Evolutionary conservation across 345 rosid genomes (phyloP).

Genomic region (Brassica cretica): DNA sequence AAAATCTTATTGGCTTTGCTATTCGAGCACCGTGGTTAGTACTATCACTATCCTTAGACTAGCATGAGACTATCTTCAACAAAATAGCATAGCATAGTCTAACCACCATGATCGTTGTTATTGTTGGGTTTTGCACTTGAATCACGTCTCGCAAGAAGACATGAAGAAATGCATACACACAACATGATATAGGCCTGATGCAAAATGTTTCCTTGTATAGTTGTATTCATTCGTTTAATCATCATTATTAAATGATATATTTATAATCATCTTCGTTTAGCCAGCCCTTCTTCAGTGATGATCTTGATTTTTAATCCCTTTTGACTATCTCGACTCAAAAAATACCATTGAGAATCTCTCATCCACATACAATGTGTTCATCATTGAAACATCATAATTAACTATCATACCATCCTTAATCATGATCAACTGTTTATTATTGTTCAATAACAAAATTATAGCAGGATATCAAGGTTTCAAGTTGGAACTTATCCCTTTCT

Average conservation of each 20-base stretch:
- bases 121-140: not conserved
- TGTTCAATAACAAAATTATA: not conserved
- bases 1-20: not conserved
- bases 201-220: not conserved
- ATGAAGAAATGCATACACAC: not conserved
- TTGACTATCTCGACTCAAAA: not conserved
- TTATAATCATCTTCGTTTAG: not conserved
- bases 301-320: not conserved
- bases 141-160: not conserved
- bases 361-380: not conserved
- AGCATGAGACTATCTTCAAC: not conserved
- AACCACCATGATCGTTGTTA: not conserved
- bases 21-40: not conserved
- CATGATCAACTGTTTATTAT: not conserved
- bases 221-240: not conserved
- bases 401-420: not conserved
- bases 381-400: not conserved
- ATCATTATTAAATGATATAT: not conserved
- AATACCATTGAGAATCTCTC: not conserved
- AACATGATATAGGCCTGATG: not conserved
- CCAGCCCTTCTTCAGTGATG: not conserved
- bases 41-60: not conserved
- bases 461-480: not conserved
- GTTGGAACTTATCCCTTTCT: not conserved
- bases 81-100: no score